Evolutionary conservation across 2,329 filamentous ascomycete genomes (phyloP).

Genomic region (Blastomyces gilchristii): DNA sequence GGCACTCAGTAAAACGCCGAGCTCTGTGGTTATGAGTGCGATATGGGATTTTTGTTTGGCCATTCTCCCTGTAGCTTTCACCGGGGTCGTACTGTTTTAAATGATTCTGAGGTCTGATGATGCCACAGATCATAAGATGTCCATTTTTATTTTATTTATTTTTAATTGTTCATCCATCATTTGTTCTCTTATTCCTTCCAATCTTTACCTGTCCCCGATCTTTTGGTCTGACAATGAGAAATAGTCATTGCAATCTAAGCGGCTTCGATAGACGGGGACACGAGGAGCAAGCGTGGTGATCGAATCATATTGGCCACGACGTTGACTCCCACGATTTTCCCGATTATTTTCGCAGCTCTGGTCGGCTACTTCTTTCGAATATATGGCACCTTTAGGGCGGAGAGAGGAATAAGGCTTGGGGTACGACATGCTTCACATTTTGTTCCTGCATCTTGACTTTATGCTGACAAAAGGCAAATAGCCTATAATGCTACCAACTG

Average conservation of each 20-base stretch:
- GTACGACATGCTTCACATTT: neutral
- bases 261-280: neutral
- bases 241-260: neutral
- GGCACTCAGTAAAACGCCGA: neutral
- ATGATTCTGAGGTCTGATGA: neutral
- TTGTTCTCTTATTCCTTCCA: neutral
- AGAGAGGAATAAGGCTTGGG: constrained; percentile 1
- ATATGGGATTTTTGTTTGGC: constrained; percentile 4
- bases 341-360: constrained; percentile 2
- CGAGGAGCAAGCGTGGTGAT: constrained; percentile 1
- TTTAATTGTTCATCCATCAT: neutral
- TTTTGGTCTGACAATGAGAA: neutral
- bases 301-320: neutral
- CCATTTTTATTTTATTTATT: too few species aligned
- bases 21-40: constrained; percentile 2
- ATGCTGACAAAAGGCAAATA: neutral
- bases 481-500: constrained; percentile 5
- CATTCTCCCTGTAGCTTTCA: neutral
- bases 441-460: neutral
- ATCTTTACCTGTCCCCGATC: too few species aligned
- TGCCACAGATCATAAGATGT: too few species aligned
- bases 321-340: neutral
- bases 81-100: neutral
- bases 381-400: constrained; percentile 4
- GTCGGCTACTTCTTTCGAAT: constrained; percentile 6